Percentiles rank a stretch among this genome's conserved stretches.
Conservation (phyloP, 2,329 filamentous ascomycete species). For the Colletotrichum tamarilloi region DNA sequence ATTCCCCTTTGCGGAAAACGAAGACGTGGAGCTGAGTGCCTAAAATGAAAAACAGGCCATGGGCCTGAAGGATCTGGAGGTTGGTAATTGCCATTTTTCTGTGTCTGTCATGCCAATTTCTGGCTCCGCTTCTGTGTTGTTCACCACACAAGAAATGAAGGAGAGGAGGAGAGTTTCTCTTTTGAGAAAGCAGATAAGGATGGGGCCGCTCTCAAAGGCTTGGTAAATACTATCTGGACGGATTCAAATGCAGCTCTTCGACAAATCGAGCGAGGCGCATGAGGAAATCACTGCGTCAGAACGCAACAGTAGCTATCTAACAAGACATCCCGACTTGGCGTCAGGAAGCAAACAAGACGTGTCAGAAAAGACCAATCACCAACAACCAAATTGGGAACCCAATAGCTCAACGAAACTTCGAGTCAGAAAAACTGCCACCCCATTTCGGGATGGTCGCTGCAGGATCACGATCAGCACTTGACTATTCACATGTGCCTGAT, state of each 20-base stretch:
- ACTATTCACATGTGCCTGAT: not conserved
- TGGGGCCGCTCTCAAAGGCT: not conserved
- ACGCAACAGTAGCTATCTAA: not conserved
- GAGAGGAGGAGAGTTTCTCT: too few relatives aligned
- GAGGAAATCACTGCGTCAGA: not conserved
- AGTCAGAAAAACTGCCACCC: conserved; percentile 17
- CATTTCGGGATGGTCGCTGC: not conserved
- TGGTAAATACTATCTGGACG: not conserved
- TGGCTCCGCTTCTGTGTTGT: not conserved
- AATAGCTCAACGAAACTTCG: not conserved
- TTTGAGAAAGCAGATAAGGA: not conserved
- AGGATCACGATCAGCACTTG: not conserved
- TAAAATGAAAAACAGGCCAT: conserved; percentile 19
- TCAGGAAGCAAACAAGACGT: not conserved
- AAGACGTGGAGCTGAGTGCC: conserved; percentile 36
- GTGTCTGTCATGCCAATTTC: not conserved
- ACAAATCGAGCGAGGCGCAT: not conserved
- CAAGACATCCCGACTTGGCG: not conserved
- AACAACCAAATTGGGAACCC: not conserved
- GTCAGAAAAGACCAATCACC: not conserved
- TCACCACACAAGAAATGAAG: not conserved
- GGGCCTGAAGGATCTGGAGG: not conserved
- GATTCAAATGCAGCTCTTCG: not conserved
- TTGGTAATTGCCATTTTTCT: not conserved
- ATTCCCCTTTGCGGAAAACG: conserved; percentile 41